Evolutionary conservation across 371 early-diverging fungal genomes (phyloP).

Genomic region (Actinomucor elegans): DNA sequence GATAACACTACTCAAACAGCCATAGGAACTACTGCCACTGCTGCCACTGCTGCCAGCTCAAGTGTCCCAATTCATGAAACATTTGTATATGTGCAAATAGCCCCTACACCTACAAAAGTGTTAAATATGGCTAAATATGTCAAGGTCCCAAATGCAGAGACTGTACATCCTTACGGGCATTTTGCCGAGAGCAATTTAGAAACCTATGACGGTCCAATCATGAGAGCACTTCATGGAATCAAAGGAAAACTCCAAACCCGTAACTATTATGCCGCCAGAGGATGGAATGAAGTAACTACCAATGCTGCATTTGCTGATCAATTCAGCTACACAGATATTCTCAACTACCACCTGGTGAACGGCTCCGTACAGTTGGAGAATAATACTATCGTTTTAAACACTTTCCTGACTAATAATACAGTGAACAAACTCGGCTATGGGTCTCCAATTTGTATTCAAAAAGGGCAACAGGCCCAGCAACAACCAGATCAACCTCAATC

Average conservation of each 20-base stretch:
- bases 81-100: too few relatives aligned
- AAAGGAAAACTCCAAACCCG: neutral
- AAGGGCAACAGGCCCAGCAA: neutral
- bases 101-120: neutral
- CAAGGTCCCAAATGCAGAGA: neutral
- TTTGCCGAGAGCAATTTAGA: neutral
- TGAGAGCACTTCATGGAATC: neutral
- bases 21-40: neutral
- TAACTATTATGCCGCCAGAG: neutral
- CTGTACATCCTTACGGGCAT: neutral
- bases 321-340: conserved; percentile 20
- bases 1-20: neutral
- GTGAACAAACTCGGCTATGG: conserved; percentile 15
- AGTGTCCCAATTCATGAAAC: neutral
- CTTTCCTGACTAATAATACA: conserved; percentile 29
- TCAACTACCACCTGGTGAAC: conserved; percentile 36
- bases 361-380: conserved; percentile 13
- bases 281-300: neutral
- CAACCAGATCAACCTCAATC: neutral
- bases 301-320: neutral
- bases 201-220: neutral
- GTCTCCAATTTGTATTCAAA: conserved; percentile 22
- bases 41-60: neutral
- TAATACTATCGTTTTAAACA: conserved; percentile 4
- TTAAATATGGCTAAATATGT: conserved; percentile 2